Base-by-base conservation (phyloP, 768 basidiomycete species). In the Boletus tomentosulus region DNA sequence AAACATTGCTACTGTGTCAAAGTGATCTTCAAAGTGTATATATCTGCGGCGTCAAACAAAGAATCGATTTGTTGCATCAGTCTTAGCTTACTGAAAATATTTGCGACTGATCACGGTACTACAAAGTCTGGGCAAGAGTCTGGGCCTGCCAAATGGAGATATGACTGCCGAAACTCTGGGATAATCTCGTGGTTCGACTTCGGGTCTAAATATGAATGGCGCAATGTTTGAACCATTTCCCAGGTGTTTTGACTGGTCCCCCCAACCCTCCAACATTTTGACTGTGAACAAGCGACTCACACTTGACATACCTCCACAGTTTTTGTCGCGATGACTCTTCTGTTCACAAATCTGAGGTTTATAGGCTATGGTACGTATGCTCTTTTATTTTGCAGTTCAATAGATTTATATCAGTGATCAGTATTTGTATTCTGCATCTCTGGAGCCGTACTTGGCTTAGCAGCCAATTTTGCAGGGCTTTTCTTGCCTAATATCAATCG, bases 401-500 rank as follows among this genome's bases (percentile, higher is more conserved):
- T 25, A 46, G 45, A 46, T 59, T 78, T 74, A 52, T 39, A 50
- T 58, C 53, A 35, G 49, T 46, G 51, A 24, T 39, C 61, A 78
- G 77, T 72, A 33, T 55, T 61, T 33, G 66, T 76, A 28, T 66
- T 78, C 41, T 53, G 74, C 48, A 65, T 78, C 54, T 67, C 72
- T 16, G 75, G 74, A 13, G 74, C 78, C 28, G 84, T 89, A 35
- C 77, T 92, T 4, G 89, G 89, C 10, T 66, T 92, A 24, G 74
- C 83, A 3, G 82, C 79, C 12, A 81, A 89, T 68, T 82, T 90
- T 59, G 87, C 84, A 1, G 76, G 54, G 46, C 66, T 84, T 43
- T 90, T 91, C 68, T 73, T 89, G 28, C 86, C 89, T 0, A 68
- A 74, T 44, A 66, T 84, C 25, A 82, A 84, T 64, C 74, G 89